These are phyloP conservation scores for Solanum aculeatissimum DNA, from an alignment of 305 asterid species.

Conservation along the genomic window DNA sequence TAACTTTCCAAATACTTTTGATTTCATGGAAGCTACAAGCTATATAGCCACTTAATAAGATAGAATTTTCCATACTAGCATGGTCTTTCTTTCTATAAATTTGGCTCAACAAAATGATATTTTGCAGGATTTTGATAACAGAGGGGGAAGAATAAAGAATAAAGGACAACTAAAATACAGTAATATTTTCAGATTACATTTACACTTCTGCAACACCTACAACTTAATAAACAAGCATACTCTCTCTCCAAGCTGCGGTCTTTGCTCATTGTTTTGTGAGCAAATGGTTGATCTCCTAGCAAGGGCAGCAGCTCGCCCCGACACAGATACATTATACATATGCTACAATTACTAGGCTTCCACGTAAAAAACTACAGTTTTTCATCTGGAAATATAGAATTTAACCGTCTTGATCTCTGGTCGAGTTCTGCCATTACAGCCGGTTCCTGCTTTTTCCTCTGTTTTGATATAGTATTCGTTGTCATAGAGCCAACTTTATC, in stretches of 20 bases:
- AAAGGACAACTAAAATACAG: not conserved
- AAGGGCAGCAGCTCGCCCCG: not conserved
- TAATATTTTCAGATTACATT: not conserved
- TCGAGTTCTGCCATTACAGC: slow-evolving; percentile 98
- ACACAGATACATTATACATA: not conserved
- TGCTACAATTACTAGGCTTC: not conserved
- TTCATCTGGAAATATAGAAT: slow-evolving; percentile 22
- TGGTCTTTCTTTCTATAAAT: not conserved
- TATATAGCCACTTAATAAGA: not conserved
- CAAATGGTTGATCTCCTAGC: not conserved
- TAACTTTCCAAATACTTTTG: too few species aligned
- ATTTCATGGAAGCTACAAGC: not conserved
- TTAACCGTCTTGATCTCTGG: slow-evolving; percentile 67
- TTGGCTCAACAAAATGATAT: not conserved
- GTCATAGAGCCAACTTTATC: slow-evolving; percentile 83
- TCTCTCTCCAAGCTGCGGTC: not conserved
- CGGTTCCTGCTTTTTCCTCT: slow-evolving; percentile 93
- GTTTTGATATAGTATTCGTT: slow-evolving; percentile 63
- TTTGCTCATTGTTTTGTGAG: not conserved
- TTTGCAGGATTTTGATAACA: not conserved
- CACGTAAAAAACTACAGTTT: slow-evolving; percentile 11
- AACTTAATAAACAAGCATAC: not conserved
- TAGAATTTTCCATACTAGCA: not conserved
- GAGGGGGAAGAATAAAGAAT: not conserved
- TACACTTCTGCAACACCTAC: not conserved